These are phyloP conservation scores for Rubia balearica DNA, from an alignment of 305 asterid species.

Conservation along the genomic window DNA sequence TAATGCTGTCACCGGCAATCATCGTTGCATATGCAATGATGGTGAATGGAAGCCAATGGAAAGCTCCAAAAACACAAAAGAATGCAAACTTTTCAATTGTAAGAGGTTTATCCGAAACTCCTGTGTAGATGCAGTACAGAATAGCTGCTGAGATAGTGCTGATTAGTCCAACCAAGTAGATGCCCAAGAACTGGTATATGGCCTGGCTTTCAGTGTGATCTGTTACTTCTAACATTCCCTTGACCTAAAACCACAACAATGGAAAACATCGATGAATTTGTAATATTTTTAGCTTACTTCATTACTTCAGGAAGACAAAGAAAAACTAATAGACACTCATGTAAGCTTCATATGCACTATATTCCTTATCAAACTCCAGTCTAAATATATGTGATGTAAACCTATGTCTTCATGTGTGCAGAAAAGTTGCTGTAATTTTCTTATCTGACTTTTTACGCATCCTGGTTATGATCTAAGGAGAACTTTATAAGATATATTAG, in stretches of 20 bases:
- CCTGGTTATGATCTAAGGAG: not conserved
- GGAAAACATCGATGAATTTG: not conserved
- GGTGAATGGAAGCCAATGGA: slow-evolving; percentile 77
- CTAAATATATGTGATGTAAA: too few species aligned
- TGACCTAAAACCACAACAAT: slow-evolving; percentile 29
- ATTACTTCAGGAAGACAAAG: not conserved
- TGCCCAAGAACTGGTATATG: slow-evolving; percentile 51
- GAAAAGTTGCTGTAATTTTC: not conserved
- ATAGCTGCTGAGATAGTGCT: slow-evolving; percentile 57
- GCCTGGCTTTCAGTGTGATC: slow-evolving; percentile 20
- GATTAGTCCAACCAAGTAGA: slow-evolving; percentile 52
- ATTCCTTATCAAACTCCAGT: not conserved
- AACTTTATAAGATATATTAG: not conserved
- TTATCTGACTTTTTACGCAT: not conserved
- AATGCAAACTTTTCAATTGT: slow-evolving; percentile 43
- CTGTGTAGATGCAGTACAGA: slow-evolving; percentile 36
- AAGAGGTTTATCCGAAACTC: slow-evolving; percentile 30
- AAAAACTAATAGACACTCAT: not conserved
- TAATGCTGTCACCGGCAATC: slow-evolving; percentile 26
- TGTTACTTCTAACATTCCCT: slow-evolving; percentile 17
- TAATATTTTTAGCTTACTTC: not conserved
- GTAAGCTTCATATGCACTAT: not conserved
- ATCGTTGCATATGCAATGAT: slow-evolving; percentile 40
- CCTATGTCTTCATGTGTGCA: too few species aligned
- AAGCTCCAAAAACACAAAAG: slow-evolving; percentile 56